Evolutionary conservation across 2,329 filamentous ascomycete genomes (phyloP).

Genomic region (Scedosporium aurantiacum): DNA sequence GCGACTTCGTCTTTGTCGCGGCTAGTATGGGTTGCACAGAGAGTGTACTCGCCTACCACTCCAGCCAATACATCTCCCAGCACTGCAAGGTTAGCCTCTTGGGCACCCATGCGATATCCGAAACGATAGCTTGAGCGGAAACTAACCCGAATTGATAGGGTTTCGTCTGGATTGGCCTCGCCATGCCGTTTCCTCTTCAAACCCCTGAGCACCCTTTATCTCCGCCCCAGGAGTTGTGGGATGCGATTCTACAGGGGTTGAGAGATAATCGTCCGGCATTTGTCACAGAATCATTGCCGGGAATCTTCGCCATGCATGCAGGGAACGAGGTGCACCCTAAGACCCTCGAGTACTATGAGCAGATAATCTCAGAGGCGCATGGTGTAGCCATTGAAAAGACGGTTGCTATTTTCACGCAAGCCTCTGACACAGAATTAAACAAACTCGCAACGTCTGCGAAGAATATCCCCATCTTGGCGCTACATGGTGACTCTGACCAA

Average conservation of each 20-base stretch:
- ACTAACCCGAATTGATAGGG: neutral
- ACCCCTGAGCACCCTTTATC: neutral
- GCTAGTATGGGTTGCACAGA: conserved; percentile 4
- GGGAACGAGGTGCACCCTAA: conserved; percentile 4
- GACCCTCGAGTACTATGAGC: conserved; percentile 1
- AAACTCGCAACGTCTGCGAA: neutral
- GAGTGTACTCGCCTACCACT: conserved; percentile 1
- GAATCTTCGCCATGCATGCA: neutral
- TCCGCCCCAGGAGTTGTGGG: neutral
- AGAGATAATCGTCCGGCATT: neutral
- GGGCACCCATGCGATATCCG: no score
- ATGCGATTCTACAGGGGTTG: neutral
- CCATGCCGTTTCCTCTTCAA: conserved; percentile 2
- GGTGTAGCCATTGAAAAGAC: neutral
- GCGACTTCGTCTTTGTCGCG: conserved; percentile 4
- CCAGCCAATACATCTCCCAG: neutral
- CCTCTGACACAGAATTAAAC: neutral
- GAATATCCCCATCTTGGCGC: neutral
- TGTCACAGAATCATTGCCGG: neutral
- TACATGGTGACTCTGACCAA: conserved; percentile 3
- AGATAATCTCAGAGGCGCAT: neutral
- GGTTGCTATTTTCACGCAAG: neutral
- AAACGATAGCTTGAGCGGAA: no score
- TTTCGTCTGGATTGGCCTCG: conserved; percentile 2
- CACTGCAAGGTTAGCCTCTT: neutral